Percentiles rank a stretch among this genome's conserved stretches.
Conservation (phyloP, 2,329 filamentous ascomycete genomes). For the Emmonsia crescens region DNA sequence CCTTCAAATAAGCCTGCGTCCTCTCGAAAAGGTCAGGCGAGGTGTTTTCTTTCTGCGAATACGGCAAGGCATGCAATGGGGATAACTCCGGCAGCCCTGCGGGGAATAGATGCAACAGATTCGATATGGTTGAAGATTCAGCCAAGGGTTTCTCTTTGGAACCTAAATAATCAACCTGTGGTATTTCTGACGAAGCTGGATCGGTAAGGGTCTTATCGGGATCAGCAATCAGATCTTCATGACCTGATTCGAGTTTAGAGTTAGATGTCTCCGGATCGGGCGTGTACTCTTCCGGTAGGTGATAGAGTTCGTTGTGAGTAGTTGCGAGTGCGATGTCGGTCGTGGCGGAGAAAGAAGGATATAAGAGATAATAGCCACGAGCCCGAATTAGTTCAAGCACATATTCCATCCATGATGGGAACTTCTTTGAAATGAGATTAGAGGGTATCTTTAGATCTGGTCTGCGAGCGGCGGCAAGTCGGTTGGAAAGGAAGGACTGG, state of each 20-base stretch:
- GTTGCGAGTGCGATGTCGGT: slow-evolving; percentile 51
- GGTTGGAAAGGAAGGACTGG: slow-evolving; percentile 63
- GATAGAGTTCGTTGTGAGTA: slow-evolving; percentile 65
- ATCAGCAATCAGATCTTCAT: slow-evolving; percentile 10
- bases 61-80: slow-evolving; percentile 50
- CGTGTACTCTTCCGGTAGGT: slow-evolving; percentile 57
- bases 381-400: slow-evolving; percentile 64
- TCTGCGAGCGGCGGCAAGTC: slow-evolving; percentile 33
- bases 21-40: slow-evolving; percentile 25
- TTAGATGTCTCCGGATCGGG: not conserved
- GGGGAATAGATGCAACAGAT: slow-evolving; percentile 38
- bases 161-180: not conserved
- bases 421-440: slow-evolving; percentile 55
- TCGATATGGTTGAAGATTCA: slow-evolving; percentile 37
- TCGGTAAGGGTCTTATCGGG: slow-evolving; percentile 10
- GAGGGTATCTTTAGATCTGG: slow-evolving; percentile 7
- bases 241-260: not conserved
- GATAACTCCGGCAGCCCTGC: slow-evolving; percentile 39
- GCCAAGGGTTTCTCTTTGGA: slow-evolving; percentile 19
- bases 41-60: slow-evolving; percentile 37
- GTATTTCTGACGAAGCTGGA: not conserved
- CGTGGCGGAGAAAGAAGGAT: slow-evolving; percentile 50
- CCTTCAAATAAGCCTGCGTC: slow-evolving; percentile 43
- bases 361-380: slow-evolving; percentile 68
- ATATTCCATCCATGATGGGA: slow-evolving; percentile 70